phyloP scores from a whole-genome alignment of 2,329 filamentous ascomycete species.

The Herpomyces periplanetae region DNA sequence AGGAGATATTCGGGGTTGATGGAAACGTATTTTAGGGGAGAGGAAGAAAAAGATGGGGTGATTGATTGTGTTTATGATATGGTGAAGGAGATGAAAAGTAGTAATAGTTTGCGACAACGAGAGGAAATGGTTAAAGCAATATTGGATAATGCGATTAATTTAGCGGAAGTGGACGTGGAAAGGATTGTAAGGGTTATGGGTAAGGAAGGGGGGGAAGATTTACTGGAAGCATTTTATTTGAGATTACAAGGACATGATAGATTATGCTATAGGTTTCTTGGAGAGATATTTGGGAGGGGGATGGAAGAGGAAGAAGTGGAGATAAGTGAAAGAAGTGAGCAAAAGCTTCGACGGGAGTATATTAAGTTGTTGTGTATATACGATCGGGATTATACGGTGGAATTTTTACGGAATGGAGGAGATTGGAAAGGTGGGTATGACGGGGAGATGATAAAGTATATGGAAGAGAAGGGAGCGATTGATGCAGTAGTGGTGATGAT shows the following conservation, averaged over 20 bases:
- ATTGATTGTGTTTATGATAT: slow-evolving; percentile 45
- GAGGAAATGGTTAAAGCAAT: slow-evolving; percentile 31
- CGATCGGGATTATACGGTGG: slow-evolving; percentile 47
- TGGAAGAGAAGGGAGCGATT: slow-evolving; percentile 60
- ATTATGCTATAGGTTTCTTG: slow-evolving; percentile 33
- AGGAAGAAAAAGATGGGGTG: slow-evolving; percentile 27
- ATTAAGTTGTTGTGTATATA: slow-evolving; percentile 67
- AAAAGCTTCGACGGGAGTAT: slow-evolving; percentile 4
- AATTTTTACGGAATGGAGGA: slow-evolving; percentile 27
- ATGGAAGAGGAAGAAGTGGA: slow-evolving; percentile 7
- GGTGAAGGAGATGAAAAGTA: slow-evolving; percentile 19
- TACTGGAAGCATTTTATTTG: slow-evolving; percentile 24
- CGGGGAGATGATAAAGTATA: slow-evolving; percentile 38
- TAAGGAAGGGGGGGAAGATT: slow-evolving; percentile 16
- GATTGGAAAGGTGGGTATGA: too few relatives aligned
- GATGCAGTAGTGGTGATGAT: slow-evolving; percentile 75
- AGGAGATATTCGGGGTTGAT: slow-evolving; percentile 40
- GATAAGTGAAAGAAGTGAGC: slow-evolving; percentile 7
- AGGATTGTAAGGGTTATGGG: slow-evolving; percentile 24
- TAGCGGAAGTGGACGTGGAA: slow-evolving; percentile 24
- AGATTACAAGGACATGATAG: slow-evolving; percentile 19
- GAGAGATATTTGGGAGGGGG: slow-evolving; percentile 27
- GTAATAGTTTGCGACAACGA: slow-evolving; percentile 25
- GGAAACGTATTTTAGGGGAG: slow-evolving; percentile 47
- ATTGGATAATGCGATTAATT: slow-evolving; percentile 18